phyloP scores from a whole-genome alignment of 495 filamentous ascomycete genomes.

The Penicillium pancosmium region DNA sequence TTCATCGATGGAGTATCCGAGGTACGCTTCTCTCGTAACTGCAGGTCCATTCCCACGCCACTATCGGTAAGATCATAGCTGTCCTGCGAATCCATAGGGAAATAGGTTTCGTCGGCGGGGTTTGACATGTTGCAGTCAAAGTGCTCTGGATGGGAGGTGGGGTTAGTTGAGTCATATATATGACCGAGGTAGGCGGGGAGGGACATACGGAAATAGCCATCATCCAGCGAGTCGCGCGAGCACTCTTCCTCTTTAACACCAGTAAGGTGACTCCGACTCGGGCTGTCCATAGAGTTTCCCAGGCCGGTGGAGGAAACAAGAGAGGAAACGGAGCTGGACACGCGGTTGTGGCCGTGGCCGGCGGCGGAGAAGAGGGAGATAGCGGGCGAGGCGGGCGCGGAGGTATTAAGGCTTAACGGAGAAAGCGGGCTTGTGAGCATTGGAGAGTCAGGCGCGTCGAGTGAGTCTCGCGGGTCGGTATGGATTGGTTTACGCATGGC shows the following conservation, averaged over 20 bases:
- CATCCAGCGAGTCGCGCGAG: conserved; percentile 45
- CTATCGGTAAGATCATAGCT: conserved; percentile 65
- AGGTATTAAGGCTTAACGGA: conserved; percentile 39
- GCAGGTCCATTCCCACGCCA: conserved; percentile 62
- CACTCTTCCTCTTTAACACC: conserved; percentile 60
- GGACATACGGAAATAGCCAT: conserved; percentile 50
- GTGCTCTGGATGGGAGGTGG: conserved; percentile 33
- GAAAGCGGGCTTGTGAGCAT: conserved; percentile 23
- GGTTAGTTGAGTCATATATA: conserved; percentile 7
- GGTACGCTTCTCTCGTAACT: conserved; percentile 60
- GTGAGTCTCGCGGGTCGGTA: conserved; percentile 25
- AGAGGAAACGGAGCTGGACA: conserved; percentile 64
- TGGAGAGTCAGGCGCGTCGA: conserved; percentile 28
- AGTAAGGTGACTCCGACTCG: conserved; percentile 49
- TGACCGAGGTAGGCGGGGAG: conserved; percentile 10
- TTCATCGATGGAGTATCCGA: conserved; percentile 67
- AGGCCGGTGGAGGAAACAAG: conserved; percentile 55
- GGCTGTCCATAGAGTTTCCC: conserved; percentile 54
- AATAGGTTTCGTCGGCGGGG: conserved; percentile 36
- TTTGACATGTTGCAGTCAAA: conserved; percentile 37
- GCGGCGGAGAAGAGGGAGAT: conserved; percentile 45
- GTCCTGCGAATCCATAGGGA: conserved; percentile 37
- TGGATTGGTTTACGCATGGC: conserved; percentile 28
- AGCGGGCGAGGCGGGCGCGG: conserved; percentile 48
- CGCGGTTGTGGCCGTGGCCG: conserved; percentile 44